phyloP scores from a whole-genome alignment of 768 basidiomycete genomes.

The Glaciozyma martinii region DNA sequence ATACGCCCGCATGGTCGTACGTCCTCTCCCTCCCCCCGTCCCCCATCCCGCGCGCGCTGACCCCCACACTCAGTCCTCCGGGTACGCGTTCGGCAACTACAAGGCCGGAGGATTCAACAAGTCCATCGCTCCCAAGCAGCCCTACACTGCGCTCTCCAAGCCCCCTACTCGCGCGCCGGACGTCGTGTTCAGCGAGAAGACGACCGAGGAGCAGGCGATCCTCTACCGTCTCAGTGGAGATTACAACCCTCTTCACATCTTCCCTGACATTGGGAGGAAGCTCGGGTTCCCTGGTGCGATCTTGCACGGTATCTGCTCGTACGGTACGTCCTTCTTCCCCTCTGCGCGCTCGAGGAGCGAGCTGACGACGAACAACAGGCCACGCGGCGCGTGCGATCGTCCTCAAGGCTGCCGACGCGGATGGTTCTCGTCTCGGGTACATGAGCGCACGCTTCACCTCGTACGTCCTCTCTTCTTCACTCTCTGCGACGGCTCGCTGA shows the following conservation, averaged over 20 bases:
- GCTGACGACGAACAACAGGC: not conserved
- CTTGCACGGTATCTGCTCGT: slow-evolving; percentile 72
- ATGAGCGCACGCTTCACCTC: slow-evolving; percentile 71
- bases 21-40: slow-evolving; percentile 40
- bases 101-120: slow-evolving; percentile 58
- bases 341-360: not conserved
- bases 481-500: not conserved
- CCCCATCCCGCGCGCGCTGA: not conserved
- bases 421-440: slow-evolving; percentile 55
- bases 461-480: slow-evolving; percentile 32
- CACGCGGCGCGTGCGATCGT: slow-evolving; percentile 71
- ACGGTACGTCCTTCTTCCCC: slow-evolving; percentile 42
- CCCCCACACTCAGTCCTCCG: not conserved
- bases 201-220: slow-evolving; percentile 55
- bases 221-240: slow-evolving; percentile 57
- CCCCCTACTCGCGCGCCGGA: slow-evolving; percentile 49
- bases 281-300: slow-evolving; percentile 77
- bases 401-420: slow-evolving; percentile 52
- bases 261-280: slow-evolving; percentile 59
- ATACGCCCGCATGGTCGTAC: slow-evolving; percentile 57
- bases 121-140: slow-evolving; percentile 52
- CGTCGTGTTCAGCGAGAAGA: slow-evolving; percentile 55
- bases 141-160: slow-evolving; percentile 55
- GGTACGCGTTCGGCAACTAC: slow-evolving; percentile 42
- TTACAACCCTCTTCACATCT: slow-evolving; percentile 64